Base-by-base conservation (phyloP, 106 monocot species). In the Chionographis japonica region DNA sequence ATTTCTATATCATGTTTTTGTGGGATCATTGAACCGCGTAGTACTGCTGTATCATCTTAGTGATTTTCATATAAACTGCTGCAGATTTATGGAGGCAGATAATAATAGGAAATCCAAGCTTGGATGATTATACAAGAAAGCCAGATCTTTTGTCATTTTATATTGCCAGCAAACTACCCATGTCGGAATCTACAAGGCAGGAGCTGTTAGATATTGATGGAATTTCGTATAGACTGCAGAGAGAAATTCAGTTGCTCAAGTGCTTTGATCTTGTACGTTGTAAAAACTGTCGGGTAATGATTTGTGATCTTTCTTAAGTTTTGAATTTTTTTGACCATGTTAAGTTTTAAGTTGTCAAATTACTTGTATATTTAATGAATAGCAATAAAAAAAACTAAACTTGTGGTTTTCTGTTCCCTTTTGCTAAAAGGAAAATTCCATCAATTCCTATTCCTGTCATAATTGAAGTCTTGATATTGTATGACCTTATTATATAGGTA, bases 171-270 rank as follows among this genome's bases (percentile, higher is more conserved):
- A 93, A 85, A 75, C 86, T 98, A 72, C 98, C 98, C 54, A 50
- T 98, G 35, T 90, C 98, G 55, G 90, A 85, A 67, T 72, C 85
- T 58, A 83, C 79, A 20, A 85, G 98, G 69, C 98, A 98, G 65
- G 93, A 98, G 54, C 76, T 98, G 15, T 76, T 98, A 61, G 98
- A 98, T 70, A 90, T 90, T 40, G 71, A 98, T 85, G 98, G 92
- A 35, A 69, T 98, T 41, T 93, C 98, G 36, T 98, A 93, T 68
- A 76, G 98, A 79, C 62, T 98, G 37, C 89, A 55, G 69, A 87
- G 74, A 50, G 98, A 98, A 75, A 93, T 98, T 52, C 85, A 90
- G 79, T 74, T 93, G 56, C 98, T 98, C 38, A 77, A 83, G 67
- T 72, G 66, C 40, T 88, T 93, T 65, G 80, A 98, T 76, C 83